Base-by-base conservation (phyloP, 129 eudicot species). In the Daucus carota region DNA sequence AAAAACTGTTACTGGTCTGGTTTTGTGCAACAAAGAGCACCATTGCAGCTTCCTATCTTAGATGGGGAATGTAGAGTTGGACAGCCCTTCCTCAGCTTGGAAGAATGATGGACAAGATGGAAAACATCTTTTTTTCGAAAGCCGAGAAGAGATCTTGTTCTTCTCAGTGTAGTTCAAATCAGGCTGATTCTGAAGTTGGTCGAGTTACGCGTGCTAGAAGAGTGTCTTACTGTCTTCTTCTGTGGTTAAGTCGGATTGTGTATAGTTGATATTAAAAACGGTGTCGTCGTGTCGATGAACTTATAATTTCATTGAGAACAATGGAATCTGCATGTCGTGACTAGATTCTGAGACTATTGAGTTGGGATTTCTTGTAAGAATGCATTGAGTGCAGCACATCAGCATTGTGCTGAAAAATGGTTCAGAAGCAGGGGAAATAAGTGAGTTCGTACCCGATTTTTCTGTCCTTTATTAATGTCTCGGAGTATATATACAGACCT, bases 331-430 rank as follows among this genome's bases (percentile, higher is more conserved):
- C 14, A 33, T 26, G 14, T 6, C n/a, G 57, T n/a, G 34, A 16
- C 45, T 68, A 2, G 38, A 34, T 68, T 24, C 38, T 8, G 73
- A 68, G 46, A 34, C 24, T 34, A 40, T 68, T 68, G 28, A 68
- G 5, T 22, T 34, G 45, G 73, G 73, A 32, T 68, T 68, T 68
- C 45, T 16, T 68, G 73, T 68, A 68, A 68, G 46, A 36, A 68
- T 34, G 14, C 32, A 16, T 34, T 68, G 46, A 46, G 45, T 68
- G 45, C 73, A 32, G 45, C 73, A 3, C 73, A 68, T 38, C 20
- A 36, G 45, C 73, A 68, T 68, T 68, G 73, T 68, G 73, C 73
- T 36, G 26, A 68, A 41, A 17, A 43, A 33, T 68, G 43, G 44
- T 68, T 68, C 44, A 34, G 17, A 43, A 68, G 17, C 38, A 68